These are phyloP conservation scores for Morella rubra DNA, from an alignment of 306 rosid genomes.

Conservation along the genomic window DNA sequence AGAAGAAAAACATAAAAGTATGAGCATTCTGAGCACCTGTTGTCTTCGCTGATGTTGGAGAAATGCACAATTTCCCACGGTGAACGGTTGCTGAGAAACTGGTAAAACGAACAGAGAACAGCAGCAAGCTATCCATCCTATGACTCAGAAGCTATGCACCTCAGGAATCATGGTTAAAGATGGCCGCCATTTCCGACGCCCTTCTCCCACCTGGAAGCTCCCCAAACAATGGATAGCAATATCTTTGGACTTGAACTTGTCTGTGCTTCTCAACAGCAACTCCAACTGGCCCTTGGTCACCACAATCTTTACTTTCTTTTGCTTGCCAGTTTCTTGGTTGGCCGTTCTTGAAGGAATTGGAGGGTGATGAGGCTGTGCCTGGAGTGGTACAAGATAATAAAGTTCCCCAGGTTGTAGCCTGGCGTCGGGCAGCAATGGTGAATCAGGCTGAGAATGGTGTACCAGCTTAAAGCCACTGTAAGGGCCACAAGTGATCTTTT, in stretches of 20 bases:
- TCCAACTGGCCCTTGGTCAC: slow-evolving; percentile 52
- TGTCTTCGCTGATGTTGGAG: not conserved
- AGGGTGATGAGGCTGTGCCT: slow-evolving; percentile 30
- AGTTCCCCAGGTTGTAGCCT: slow-evolving; percentile 42
- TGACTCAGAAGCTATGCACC: slow-evolving; percentile 34
- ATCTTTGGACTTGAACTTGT: slow-evolving; percentile 25
- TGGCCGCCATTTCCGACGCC: slow-evolving; percentile 52
- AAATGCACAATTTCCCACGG: not conserved
- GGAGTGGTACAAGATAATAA: slow-evolving; percentile 35
- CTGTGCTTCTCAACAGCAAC: slow-evolving; percentile 45
- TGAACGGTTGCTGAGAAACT: slow-evolving; percentile 7
- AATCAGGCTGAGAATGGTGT: slow-evolving; percentile 14
- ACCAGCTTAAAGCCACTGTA: slow-evolving; percentile 11
- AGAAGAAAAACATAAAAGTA: slow-evolving; percentile 13
- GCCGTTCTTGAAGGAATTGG: slow-evolving; percentile 21
- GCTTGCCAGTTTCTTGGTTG: slow-evolving; percentile 26
- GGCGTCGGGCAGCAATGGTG: slow-evolving; percentile 19
- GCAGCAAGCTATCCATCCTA: not conserved
- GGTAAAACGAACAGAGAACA: slow-evolving; percentile 15
- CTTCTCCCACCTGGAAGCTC: slow-evolving; percentile 18
- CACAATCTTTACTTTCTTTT: slow-evolving; percentile 54
- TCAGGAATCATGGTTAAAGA: slow-evolving; percentile 55
- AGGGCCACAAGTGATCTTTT: slow-evolving; percentile 31
- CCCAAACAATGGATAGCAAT: slow-evolving; percentile 16
- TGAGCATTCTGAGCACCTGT: not conserved